Percentiles rank a stretch among this genome's conserved stretches.
Evolutionary conservation across 176 grass and related monocot genomes (phyloP).

Genomic region (Saccharum officinarum): DNA sequence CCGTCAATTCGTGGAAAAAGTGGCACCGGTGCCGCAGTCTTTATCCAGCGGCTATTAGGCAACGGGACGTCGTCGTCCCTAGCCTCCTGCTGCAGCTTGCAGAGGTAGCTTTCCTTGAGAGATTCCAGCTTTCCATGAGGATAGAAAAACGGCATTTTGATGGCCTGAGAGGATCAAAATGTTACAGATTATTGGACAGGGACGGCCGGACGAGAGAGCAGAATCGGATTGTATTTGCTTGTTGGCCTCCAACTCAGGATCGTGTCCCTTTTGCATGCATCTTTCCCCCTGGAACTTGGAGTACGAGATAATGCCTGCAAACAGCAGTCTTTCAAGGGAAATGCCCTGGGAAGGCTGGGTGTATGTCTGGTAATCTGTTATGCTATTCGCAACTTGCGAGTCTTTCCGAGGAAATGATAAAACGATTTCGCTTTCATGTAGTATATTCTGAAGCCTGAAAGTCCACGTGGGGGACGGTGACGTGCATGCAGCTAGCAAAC

Average conservation of each 20-base stretch:
- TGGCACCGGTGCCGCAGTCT: no score
- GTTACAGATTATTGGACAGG: constrained; percentile 16
- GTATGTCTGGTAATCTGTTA: no score
- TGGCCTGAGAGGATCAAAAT: constrained; percentile 3
- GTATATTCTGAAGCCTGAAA: neutral
- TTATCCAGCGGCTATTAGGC: no score
- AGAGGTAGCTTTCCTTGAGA: no score
- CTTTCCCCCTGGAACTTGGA: neutral
- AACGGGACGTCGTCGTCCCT: neutral
- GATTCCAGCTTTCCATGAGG: no score
- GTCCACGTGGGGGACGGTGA: neutral
- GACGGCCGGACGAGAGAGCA: neutral
- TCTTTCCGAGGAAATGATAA: no score
- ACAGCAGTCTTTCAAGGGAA: no score
- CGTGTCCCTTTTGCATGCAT: neutral
- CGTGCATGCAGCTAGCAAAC: no score
- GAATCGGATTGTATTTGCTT: constrained; percentile 35
- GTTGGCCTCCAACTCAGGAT: constrained; percentile 11
- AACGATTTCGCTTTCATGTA: neutral
- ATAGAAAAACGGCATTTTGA: neutral
- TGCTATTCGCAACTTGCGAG: no score
- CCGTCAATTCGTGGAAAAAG: no score
- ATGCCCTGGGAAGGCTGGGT: no score
- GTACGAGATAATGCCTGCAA: neutral
- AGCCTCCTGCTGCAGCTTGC: no score